Conservation (phyloP, 2,329 filamentous ascomycete genomes). For the Cyclaneusma minus region DNA sequence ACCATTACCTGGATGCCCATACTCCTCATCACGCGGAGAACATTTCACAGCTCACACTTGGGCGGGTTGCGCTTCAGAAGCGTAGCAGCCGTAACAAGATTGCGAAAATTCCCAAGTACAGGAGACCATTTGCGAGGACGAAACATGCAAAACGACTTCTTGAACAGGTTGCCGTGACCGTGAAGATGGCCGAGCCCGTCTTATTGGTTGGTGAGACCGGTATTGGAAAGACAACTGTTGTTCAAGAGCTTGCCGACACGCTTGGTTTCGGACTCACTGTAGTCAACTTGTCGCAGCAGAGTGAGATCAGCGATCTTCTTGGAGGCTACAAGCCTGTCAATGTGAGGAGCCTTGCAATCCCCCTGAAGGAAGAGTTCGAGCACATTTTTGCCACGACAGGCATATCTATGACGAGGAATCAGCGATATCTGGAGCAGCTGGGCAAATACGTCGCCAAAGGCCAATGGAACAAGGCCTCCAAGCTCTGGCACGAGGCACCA, state of each 20-base stretch:
- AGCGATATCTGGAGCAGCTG: slow-evolving; percentile 69
- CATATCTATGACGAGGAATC: slow-evolving; percentile 78
- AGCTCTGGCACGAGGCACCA: slow-evolving; percentile 77
- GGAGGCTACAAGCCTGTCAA: slow-evolving; percentile 96
- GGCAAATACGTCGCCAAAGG: slow-evolving; percentile 64
- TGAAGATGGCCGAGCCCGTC: slow-evolving; percentile 74
- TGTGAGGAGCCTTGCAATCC: slow-evolving; percentile 71
- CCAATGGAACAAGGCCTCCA: slow-evolving; percentile 77
- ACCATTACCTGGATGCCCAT: slow-evolving; percentile 61
- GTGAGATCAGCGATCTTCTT: slow-evolving; percentile 86
- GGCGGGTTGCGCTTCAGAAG: slow-evolving; percentile 44
- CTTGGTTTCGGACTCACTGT: slow-evolving; percentile 78
- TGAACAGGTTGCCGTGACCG: slow-evolving; percentile 74
- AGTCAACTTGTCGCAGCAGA: slow-evolving; percentile 95
- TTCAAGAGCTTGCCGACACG: slow-evolving; percentile 78
- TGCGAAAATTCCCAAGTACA: slow-evolving; percentile 33
- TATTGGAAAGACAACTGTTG: slow-evolving; percentile 92
- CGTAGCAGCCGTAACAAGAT: slow-evolving; percentile 27
- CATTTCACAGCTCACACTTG: slow-evolving; percentile 43
- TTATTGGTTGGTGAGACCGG: slow-evolving; percentile 96
- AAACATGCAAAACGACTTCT: slow-evolving; percentile 70
- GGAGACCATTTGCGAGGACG: slow-evolving; percentile 72
- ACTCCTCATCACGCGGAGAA: slow-evolving; percentile 53
- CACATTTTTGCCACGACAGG: slow-evolving; percentile 71
- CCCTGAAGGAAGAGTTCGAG: slow-evolving; percentile 87